Evolutionary conservation across 192 early-diverging fungal genomes (phyloP), one percentile per base, ranked within the genome.

Genomic region (Backusella psychrophila): DNA sequence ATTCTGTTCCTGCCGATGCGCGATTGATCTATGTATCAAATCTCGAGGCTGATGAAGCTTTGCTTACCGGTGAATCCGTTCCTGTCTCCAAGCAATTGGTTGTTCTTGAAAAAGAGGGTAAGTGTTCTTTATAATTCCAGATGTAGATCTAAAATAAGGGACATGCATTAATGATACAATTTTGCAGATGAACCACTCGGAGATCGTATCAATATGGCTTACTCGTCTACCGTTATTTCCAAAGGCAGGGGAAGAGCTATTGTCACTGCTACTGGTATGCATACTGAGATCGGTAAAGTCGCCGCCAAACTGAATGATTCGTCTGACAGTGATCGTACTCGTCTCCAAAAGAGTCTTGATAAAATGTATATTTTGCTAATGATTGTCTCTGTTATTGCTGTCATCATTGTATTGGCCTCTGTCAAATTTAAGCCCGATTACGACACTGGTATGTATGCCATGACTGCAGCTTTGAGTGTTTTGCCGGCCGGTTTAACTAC

Each of bases 401-500:
- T 95, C 12, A 87, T 98, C 49, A 91, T 98, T 63, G 93, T 96
- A 31, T 93, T 98, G 86, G 93, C 83, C 42, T 87, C 85, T 66
- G 89, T 91, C 79, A 87, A 87, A 71, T 93, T 92, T 80, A 78
- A 88, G 31, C 74, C 88, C 68, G 82, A 78, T 34, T 86, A 84
- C 59, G 92, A 93, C 29, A 80, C 87, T 23, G 89, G 88, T 4
- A 85, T 93, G 59, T 93, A 93, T 77, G 94, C 93, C 21, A 91
- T 98, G 66, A 91, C 91, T 36, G 85, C 96, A 70, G 94, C 94
- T 15, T 91, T 98, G 71, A 92, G 94, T 31, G 91, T 97, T 21
- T 93, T 98, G 79, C 97, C 97, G 46, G 96, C 95, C 75, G 97
- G 96, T 74, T 85, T 97, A 19, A 90, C 96, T 34, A 95, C 96